Base-by-base conservation (phyloP, 495 filamentous ascomycete species). In the Xylaria bambusicola region DNA sequence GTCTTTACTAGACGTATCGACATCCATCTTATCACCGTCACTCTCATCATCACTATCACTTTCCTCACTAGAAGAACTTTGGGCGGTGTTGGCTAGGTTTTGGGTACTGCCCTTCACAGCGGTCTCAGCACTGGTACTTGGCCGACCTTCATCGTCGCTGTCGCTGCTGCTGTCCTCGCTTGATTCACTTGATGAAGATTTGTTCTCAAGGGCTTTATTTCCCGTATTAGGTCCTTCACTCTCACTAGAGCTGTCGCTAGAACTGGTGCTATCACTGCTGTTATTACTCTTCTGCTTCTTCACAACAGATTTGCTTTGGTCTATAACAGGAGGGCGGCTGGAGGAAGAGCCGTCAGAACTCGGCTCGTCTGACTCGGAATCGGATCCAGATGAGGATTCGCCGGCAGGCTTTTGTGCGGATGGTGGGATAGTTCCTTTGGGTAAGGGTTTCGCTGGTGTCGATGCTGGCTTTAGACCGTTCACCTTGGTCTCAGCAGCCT, bases 191-290 rank as follows among this genome's bases (percentile, higher is more conserved):
- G 24, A n/a, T n/a, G n/a, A n/a, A n/a, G n/a, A n/a, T n/a, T n/a
- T n/a, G n/a, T n/a, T n/a, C n/a, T n/a, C n/a, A n/a, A n/a, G 44
- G 6, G 24, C n/a, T 18, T 49, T 57, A 1, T 38, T 49, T n/a
- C 40, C 15, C 42, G 45, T 18, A 20, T 27, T 6, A 18, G 6
- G 15, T 47, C 52, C 12, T 64, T 67, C 58, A 48, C 41, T 50
- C 12, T 60, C 47, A 36, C 40, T 48, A 23, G 57, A 61, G 29
- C 41, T 55, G 7, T 56, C 59, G 13, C 53, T 59, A 13, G 70
- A 66, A 2, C 67, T 69, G 7, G 67, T 64, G 29, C 66, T 70
- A 24, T 69, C 71, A 38, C 61, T 66, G 23, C 70, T 67, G 38
- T 58, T 65, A 23, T 51, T 27, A 13, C 18, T 42, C 41, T 69